These are phyloP conservation scores for Barnettozyma salicaria DNA, from an alignment of 805 yeast genomes.

Conservation along the genomic window DNA sequence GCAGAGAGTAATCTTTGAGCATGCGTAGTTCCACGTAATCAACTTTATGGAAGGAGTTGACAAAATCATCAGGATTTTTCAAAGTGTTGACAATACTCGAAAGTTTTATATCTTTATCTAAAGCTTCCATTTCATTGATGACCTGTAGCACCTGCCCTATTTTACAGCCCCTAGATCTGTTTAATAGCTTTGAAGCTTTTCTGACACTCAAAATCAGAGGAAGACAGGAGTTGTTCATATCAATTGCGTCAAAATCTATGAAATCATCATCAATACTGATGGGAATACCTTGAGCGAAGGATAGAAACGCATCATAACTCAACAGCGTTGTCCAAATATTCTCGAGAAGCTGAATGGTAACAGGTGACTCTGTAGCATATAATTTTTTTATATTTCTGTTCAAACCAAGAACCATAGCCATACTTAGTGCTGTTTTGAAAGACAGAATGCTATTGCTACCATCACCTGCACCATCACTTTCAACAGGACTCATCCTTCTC, in stretches of 20 bases:
- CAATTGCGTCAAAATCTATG: conserved; percentile 4
- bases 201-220: conserved; percentile 12
- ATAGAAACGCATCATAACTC: conserved; percentile 14
- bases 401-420: conserved; percentile 24
- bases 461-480: conserved; percentile 21
- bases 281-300: conserved; percentile 22
- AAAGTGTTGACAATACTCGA: conserved; percentile 10
- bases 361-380: conserved; percentile 9
- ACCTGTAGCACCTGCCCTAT: conserved; percentile 13
- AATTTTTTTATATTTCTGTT: conserved; percentile 19
- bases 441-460: conserved; percentile 13
- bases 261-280: conserved; percentile 17
- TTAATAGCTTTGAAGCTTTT: conserved; percentile 9
- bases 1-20: conserved; percentile 11
- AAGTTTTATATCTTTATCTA: conserved; percentile 13
- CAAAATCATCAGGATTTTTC: conserved; percentile 4
- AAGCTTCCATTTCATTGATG: conserved; percentile 15
- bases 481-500: conserved; percentile 16
- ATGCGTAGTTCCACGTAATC: conserved; percentile 10
- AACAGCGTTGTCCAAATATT: conserved; percentile 19
- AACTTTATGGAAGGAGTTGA: conserved; percentile 4
- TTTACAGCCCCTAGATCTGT: conserved; percentile 7
- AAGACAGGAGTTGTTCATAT: conserved; percentile 1
- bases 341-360: conserved; percentile 7
- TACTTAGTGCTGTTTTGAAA: conserved; percentile 17